Base-by-base conservation (phyloP, 108 stramenopile species). In the Skeletonema marinoi region DNA sequence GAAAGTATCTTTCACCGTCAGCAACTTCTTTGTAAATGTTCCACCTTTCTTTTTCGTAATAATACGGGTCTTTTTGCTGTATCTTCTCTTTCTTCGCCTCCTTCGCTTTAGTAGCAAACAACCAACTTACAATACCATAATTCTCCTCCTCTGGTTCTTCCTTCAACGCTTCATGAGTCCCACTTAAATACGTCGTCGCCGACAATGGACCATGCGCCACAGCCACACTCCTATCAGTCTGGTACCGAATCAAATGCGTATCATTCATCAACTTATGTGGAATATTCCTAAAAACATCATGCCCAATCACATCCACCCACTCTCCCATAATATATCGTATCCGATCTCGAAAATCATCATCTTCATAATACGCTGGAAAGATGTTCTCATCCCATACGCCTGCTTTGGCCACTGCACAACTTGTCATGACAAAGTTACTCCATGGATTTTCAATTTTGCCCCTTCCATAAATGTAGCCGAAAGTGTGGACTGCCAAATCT, bases 321-420 rank as follows among this genome's bases (percentile, higher is more conserved):
- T 41, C 60, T 30, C 81, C 81, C 29, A 75, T 31, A 5, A 81
- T 67, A 32, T 81, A 81, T n/a, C 81, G 74, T 61, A 81, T 75
- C 44, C 81, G 62, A 62, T 81, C 81, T 7, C 81, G 61, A 41
- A 60, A 81, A 29, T 81, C 81, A 50, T 81, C 81, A 59, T 81
- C 81, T 67, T 81, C 81, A 32, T 81, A 81, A 65, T 81, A 81
- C 14, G 81, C 81, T 19, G 81, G 81, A 59, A 75, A 81, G 32
- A 75, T 75, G 41, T 81, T 59, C 67, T 81, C 81, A 58, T 81
- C 81, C 81, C 81, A 81, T 29, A 75, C 66, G 10, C 81, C 81
- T 3, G 71, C 81, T 50, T 58, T 42, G 32, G 81, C 70, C 35
- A 81, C 74, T 2, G 81, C 81, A 39, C 74, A 75, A 50, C 74